phyloP scores from a whole-genome alignment of 2,329 filamentous ascomycete genomes.

The Sporothrix sp. region DNA sequence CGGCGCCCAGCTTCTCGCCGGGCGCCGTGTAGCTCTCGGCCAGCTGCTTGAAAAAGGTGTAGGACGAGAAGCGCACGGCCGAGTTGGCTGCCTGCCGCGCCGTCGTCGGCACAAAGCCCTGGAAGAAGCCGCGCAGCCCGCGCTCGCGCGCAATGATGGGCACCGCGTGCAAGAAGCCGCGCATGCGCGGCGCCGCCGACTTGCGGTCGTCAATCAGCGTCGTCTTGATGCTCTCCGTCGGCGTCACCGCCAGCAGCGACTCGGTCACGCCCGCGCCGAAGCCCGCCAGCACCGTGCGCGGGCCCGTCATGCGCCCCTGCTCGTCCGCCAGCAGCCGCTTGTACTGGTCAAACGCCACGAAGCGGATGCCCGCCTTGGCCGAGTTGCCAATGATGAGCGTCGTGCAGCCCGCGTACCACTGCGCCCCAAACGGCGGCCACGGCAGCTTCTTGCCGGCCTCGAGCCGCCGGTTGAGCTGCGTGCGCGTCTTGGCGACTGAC shows the following conservation, averaged over 20 bases:
- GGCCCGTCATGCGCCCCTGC: slow-evolving; percentile 80
- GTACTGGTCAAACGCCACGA: slow-evolving; percentile 94
- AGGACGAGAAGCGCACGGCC: slow-evolving; percentile 81
- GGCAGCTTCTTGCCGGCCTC: slow-evolving; percentile 77
- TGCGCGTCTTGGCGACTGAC: slow-evolving; percentile 83
- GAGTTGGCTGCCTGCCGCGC: slow-evolving; percentile 91
- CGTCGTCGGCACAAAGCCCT: slow-evolving; percentile 91
- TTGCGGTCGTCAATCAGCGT: slow-evolving; percentile 97
- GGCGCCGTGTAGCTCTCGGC: slow-evolving; percentile 88
- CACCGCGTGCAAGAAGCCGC: slow-evolving; percentile 84
- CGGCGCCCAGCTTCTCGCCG: slow-evolving; percentile 82
- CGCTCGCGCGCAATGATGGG: slow-evolving; percentile 80
- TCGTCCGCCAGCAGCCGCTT: slow-evolving; percentile 73
- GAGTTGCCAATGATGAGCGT: slow-evolving; percentile 96
- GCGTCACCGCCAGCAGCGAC: slow-evolving; percentile 85
- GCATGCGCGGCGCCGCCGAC: slow-evolving; percentile 70
- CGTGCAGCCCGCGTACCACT: slow-evolving; percentile 98
- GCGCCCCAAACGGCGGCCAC: slow-evolving; percentile 84
- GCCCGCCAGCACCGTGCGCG: slow-evolving; percentile 82
- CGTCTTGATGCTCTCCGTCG: slow-evolving; percentile 97
- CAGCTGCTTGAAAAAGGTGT: slow-evolving; percentile 82
- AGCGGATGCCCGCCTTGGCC: slow-evolving; percentile 88
- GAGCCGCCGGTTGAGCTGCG: slow-evolving; percentile 81
- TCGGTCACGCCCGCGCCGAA: slow-evolving; percentile 94
- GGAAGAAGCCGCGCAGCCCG: slow-evolving; percentile 87